phyloP scores from a whole-genome alignment of 371 early-diverging fungal genomes.

The Rhizoclosmatium hyalinum region DNA sequence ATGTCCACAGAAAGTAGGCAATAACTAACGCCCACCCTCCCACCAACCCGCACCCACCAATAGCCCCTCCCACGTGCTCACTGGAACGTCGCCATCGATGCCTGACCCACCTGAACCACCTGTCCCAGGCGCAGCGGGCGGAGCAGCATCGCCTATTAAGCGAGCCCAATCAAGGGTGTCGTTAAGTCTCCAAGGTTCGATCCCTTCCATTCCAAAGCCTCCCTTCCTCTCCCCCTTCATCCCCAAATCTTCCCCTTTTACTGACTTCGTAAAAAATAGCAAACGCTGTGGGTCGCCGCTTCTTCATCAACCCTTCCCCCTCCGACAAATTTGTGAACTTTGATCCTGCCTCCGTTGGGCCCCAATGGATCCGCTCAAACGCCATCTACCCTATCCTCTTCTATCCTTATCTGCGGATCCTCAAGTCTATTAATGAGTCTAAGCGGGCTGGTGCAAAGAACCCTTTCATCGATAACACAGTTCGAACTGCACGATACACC shows the following conservation, averaged over 20 bases:
- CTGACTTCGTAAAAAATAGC: not conserved
- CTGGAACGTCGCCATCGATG: not conserved
- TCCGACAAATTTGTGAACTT: slow-evolving; percentile 19
- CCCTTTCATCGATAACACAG: slow-evolving; percentile 61
- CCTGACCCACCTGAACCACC: not conserved
- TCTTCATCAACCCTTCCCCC: slow-evolving; percentile 26
- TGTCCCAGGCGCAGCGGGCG: not conserved
- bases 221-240: not conserved
- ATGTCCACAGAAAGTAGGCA: not conserved
- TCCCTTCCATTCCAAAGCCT: not conserved
- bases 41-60: not conserved
- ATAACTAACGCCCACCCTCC: not conserved
- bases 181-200: not conserved
- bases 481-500: slow-evolving; percentile 86
- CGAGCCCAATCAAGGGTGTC: not conserved
- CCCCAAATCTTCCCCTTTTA: not conserved
- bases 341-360: slow-evolving; percentile 14
- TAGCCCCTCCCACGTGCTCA: not conserved
- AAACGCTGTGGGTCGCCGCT: slow-evolving; percentile 18
- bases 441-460: not conserved
- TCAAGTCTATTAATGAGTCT: not conserved
- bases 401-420: slow-evolving; percentile 10
- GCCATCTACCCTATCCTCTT: slow-evolving; percentile 11
- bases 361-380: slow-evolving; percentile 26
- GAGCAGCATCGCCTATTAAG: not conserved